Conservation (phyloP, 2,329 filamentous ascomycete genomes). For the Venturia carpophila region DNA sequence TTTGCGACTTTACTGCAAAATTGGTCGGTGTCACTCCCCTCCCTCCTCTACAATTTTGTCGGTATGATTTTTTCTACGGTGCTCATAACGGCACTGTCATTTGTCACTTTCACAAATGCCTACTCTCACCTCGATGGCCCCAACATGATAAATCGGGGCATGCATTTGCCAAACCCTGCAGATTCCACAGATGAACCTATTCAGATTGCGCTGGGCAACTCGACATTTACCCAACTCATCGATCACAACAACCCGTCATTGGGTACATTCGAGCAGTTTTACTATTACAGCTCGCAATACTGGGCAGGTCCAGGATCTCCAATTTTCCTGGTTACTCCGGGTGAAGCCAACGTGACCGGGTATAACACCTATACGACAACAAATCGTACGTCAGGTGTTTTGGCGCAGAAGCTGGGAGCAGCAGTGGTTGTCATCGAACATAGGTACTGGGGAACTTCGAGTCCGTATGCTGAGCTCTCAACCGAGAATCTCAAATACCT, state of each 20-base stretch:
- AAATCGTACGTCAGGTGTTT: slow-evolving; percentile 39
- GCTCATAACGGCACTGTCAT: neutral
- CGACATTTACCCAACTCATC: slow-evolving; percentile 48
- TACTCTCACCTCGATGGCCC: neutral
- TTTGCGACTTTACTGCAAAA: too few relatives aligned
- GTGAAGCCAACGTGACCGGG: slow-evolving; percentile 41
- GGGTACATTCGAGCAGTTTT: slow-evolving; percentile 49
- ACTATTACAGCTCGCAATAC: slow-evolving; percentile 44
- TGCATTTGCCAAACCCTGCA: neutral
- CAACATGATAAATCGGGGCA: slow-evolving; percentile 11
- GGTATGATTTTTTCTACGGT: neutral
- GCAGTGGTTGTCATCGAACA: slow-evolving; percentile 52
- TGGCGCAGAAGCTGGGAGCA: slow-evolving; percentile 45
- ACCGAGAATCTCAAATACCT: slow-evolving; percentile 48
- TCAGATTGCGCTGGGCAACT: neutral
- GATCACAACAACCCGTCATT: slow-evolving; percentile 50
- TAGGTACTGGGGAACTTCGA: slow-evolving; percentile 51
- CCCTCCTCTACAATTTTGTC: neutral
- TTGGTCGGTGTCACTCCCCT: too few relatives aligned
- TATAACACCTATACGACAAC: slow-evolving; percentile 47
- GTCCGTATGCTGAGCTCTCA: slow-evolving; percentile 44
- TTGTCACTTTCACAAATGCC: neutral
- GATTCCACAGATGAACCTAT: neutral
- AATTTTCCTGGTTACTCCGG: slow-evolving; percentile 46
- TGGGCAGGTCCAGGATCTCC: slow-evolving; percentile 50